Base-by-base conservation (phyloP, 2,329 filamentous ascomycete species). In the Magnaporthiopsis incrustans region DNA sequence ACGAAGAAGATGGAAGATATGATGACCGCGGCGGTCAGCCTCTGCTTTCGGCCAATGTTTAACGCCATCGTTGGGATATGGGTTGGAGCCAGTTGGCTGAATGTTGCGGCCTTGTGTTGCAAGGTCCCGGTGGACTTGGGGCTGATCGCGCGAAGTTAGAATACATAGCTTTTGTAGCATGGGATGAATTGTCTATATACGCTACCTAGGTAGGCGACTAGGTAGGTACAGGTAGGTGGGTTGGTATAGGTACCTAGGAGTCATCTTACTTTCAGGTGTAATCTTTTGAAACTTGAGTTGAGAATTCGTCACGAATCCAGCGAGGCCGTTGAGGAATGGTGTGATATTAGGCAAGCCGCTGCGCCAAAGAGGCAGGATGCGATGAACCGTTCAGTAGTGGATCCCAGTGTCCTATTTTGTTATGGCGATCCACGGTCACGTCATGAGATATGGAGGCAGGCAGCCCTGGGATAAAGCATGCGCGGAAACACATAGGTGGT, bases 1-100 rank as follows among this genome's bases (percentile, higher is more conserved):
- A 82, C 64, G 65, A 85, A 85, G 67, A 85, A 85, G 0, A 72
- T 70, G 56, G 79, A 77, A 0, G 81, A 82, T 57, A 85, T 81
- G 64, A 66, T 73, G 60, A 85, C 83, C 0, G 79, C 79, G 6
- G 73, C 73, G 56, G 76, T 73, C 5, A 85, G 73, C 65, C 79
- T 80, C 64, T 79, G 77, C 70, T 79, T 83, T 15, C 74, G 73
- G 10, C 73, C 71, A 10, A 80, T 67, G 30, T 68, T 73, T 63
- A 75, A 67, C 4, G 65, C 71, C 78, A 80, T 79, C 53, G 44
- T 70, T 59, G 25, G 15, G 18, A 26, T 25, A 2, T 11, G 18
- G n/a, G 22, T n/a, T 22, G n/a, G 22, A 25, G n/a, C 44, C 5
- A 53, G 22, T 6, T 4, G 44, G n/a, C 10, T 6, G 18, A 53